phyloP scores from a whole-genome alignment of 1,284 basidiomycete species.

The Apiotrichum laibachii region DNA sequence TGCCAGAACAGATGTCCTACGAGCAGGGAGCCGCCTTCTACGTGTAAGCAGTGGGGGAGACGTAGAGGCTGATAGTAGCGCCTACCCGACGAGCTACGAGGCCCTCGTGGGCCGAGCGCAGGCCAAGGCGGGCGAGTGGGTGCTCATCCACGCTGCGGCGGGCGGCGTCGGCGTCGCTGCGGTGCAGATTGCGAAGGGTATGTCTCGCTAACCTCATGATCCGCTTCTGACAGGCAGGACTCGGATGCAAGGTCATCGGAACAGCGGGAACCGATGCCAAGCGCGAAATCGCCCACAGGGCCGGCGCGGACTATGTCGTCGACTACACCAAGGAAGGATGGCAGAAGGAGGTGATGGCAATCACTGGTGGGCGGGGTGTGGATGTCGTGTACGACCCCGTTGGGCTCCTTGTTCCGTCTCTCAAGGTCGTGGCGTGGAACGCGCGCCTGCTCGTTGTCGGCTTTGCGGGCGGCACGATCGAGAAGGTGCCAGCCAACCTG shows the following conservation, averaged over 20 bases:
- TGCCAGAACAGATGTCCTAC: slow-evolving; percentile 65
- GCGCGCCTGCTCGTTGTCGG: slow-evolving; percentile 87
- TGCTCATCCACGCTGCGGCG: slow-evolving; percentile 82
- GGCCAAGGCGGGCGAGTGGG: slow-evolving; percentile 76
- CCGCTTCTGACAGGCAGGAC: slow-evolving; percentile 6
- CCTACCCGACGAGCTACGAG: slow-evolving; percentile 59
- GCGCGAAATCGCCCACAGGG: slow-evolving; percentile 43
- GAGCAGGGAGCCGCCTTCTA: slow-evolving; percentile 59
- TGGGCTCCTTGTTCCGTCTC: slow-evolving; percentile 51
- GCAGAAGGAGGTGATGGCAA: slow-evolving; percentile 58
- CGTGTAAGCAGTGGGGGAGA: not conserved
- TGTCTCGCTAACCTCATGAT: not conserved
- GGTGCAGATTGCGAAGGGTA: slow-evolving; percentile 76
- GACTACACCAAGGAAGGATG: slow-evolving; percentile 52
- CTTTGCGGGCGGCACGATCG: slow-evolving; percentile 82
- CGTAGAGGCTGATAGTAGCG: not conserved
- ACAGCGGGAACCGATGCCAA: slow-evolving; percentile 51
- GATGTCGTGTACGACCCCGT: slow-evolving; percentile 89
- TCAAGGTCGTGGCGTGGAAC: slow-evolving; percentile 94
- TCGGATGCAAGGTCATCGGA: slow-evolving; percentile 55
- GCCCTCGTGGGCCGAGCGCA: slow-evolving; percentile 79
- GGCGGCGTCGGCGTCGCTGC: slow-evolving; percentile 85
- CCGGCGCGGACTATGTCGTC: slow-evolving; percentile 48
- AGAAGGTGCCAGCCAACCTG: slow-evolving; percentile 85
- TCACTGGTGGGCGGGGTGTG: slow-evolving; percentile 75